phyloP scores from a whole-genome alignment of 2,329 filamentous ascomycete genomes.

The Colletotrichum sp. region DNA sequence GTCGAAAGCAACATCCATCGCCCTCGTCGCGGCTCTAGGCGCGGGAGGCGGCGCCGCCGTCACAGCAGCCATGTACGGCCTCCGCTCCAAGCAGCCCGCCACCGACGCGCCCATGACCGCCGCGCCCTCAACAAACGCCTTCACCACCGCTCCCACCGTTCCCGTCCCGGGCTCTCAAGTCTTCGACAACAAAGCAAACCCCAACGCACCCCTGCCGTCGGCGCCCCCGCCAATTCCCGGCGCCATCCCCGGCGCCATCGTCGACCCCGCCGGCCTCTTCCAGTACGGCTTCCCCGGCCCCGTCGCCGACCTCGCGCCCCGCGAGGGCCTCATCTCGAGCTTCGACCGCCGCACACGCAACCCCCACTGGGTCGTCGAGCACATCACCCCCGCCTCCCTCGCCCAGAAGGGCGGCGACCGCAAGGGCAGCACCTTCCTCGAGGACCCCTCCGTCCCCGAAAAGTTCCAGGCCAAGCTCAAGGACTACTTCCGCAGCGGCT shows the following conservation, averaged over 20 bases:
- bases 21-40: slow-evolving; percentile 76
- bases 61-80: slow-evolving; percentile 71
- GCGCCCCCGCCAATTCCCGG: slow-evolving; percentile 31
- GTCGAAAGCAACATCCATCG: slow-evolving; percentile 76
- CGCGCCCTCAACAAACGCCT: slow-evolving; percentile 26
- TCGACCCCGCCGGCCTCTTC: slow-evolving; percentile 79
- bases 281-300: slow-evolving; percentile 94
- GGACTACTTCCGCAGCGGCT: slow-evolving; percentile 95
- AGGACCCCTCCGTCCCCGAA: slow-evolving; percentile 80
- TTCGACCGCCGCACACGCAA: slow-evolving; percentile 93
- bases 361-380: slow-evolving; percentile 93
- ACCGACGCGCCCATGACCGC: slow-evolving; percentile 31
- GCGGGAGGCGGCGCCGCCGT: slow-evolving; percentile 78
- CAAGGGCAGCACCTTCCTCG: slow-evolving; percentile 80
- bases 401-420: slow-evolving; percentile 78
- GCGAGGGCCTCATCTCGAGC: slow-evolving; percentile 79
- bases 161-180: slow-evolving; percentile 65
- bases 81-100: slow-evolving; percentile 46
- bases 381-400: slow-evolving; percentile 91
- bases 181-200: slow-evolving; percentile 33
- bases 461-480: slow-evolving; percentile 89
- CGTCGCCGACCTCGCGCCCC: slow-evolving; percentile 79
- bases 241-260: slow-evolving; percentile 48
- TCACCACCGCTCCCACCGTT: slow-evolving; percentile 34
- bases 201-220: slow-evolving; percentile 23